Evolutionary conservation across 495 filamentous ascomycete species (phyloP).

Genomic region (Penicillium dipodomyicola): DNA sequence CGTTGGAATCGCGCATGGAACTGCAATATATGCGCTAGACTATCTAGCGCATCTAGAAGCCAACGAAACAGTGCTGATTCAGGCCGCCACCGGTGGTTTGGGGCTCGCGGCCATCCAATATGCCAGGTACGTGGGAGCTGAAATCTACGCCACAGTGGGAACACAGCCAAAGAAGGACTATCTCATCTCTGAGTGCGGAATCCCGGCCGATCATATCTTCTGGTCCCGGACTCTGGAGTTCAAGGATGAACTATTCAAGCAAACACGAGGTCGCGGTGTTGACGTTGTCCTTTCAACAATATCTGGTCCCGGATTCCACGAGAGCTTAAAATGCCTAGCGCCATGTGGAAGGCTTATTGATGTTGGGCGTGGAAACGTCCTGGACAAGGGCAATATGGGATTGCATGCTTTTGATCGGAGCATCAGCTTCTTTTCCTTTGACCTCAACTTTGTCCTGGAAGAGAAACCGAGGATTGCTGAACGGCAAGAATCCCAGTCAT

Average conservation of each 20-base stretch:
- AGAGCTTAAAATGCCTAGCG: neutral
- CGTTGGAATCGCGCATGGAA: neutral
- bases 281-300: slow-evolving; percentile 1
- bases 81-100: slow-evolving; percentile 6
- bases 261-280: slow-evolving; percentile 3
- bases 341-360: neutral
- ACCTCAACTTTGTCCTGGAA: slow-evolving; percentile 1
- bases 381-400: slow-evolving; percentile 4
- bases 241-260: neutral
- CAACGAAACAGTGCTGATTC: slow-evolving; percentile 8
- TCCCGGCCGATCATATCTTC: slow-evolving; percentile 7
- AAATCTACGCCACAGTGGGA: slow-evolving; percentile 11
- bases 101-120: slow-evolving; percentile 6
- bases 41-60: neutral
- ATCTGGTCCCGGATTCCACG: neutral
- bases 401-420: slow-evolving; percentile 7
- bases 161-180: slow-evolving; percentile 2
- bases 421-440: slow-evolving; percentile 6
- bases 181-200: slow-evolving; percentile 2
- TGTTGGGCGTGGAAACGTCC: slow-evolving; percentile 1
- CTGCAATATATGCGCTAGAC: neutral
- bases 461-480: neutral
- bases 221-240: slow-evolving; percentile 2
- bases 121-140: slow-evolving; percentile 1
- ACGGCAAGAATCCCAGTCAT: neutral